Conservation (phyloP, 148 eudicot species). For the Oxyria digyna region DNA sequence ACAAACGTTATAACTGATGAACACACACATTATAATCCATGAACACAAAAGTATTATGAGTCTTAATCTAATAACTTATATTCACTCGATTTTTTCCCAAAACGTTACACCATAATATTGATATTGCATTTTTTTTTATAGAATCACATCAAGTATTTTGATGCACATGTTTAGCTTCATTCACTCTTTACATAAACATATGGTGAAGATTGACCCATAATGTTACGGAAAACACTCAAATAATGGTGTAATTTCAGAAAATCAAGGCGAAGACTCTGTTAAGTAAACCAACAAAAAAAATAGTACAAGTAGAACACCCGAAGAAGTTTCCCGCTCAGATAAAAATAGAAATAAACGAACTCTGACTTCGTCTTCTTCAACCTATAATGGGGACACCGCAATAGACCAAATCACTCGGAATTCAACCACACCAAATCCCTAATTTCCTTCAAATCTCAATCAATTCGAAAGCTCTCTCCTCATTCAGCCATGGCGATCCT, state of each 20-base stretch:
- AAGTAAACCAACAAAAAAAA: not conserved
- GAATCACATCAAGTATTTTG: too few species aligned
- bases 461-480: not conserved
- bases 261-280: not conserved
- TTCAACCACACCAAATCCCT: not conserved
- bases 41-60: too few species aligned
- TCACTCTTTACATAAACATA: too few species aligned
- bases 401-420: not conserved
- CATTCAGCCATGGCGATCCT: slow-evolving; percentile 12
- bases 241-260: not conserved
- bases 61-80: too few species aligned
- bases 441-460: not conserved
- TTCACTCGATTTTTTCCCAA: too few species aligned
- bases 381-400: not conserved
- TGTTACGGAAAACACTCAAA: too few species aligned
- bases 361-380: slow-evolving; percentile 6
- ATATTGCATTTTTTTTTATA: too few species aligned
- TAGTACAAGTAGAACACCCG: not conserved
- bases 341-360: not conserved
- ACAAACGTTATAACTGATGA: too few species aligned
- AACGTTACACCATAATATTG: too few species aligned
- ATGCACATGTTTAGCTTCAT: too few species aligned
- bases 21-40: too few species aligned
- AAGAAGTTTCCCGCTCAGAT: slow-evolving; percentile 1
- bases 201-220: too few species aligned